These are phyloP conservation scores for Globisporangium paroecandrum DNA, from an alignment of 352 stramenopile species.

Conservation along the genomic window DNA sequence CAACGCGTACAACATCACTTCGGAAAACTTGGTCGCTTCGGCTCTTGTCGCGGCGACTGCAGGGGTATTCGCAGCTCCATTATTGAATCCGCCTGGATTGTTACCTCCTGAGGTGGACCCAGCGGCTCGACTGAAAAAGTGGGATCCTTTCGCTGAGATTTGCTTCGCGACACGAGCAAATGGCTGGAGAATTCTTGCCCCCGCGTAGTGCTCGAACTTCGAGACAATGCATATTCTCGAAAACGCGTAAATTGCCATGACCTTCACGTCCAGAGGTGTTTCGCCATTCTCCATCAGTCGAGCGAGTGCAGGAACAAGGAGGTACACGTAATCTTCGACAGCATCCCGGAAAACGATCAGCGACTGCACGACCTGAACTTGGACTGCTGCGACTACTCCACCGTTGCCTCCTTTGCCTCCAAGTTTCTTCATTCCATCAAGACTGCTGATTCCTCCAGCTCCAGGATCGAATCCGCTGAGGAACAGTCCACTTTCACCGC, in stretches of 20 bases:
- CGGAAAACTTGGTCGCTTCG: conserved; percentile 65
- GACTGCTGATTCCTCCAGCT: conserved; percentile 9
- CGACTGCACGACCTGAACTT: conserved; percentile 83
- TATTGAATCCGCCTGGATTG: conserved; percentile 4
- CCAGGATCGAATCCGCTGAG: conserved; percentile 27
- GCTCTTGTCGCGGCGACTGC: conserved; percentile 58
- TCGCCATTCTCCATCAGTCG: conserved; percentile 92
- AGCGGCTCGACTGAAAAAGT: conserved; percentile 61
- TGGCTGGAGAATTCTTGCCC: conserved; percentile 65
- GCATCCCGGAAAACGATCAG: conserved; percentile 90
- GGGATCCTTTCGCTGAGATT: conserved; percentile 60
- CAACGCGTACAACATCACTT: conserved; percentile 76
- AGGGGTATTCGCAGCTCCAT: conserved; percentile 18
- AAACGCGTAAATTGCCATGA: conserved; percentile 67
- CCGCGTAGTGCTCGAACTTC: conserved; percentile 78
- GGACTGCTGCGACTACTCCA: conserved; percentile 38
- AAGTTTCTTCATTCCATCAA: conserved; percentile 23
- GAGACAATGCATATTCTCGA: conserved; percentile 60
- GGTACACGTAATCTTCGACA: conserved; percentile 93
- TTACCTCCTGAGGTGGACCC: conserved; percentile 17
- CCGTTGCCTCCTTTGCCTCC: conserved; percentile 18
- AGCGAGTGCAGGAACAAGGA: conserved; percentile 92
- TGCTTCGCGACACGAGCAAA: conserved; percentile 72
- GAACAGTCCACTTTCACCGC: conserved; percentile 8
- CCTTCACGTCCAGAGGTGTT: conserved; percentile 74